A percentile compares a stretch with the other conserved stretches of the same genome.
These are phyloP conservation scores for Cutaneotrichosporon sp. DNA, from an alignment of 1,284 basidiomycete species.

Conservation along the genomic window DNA sequence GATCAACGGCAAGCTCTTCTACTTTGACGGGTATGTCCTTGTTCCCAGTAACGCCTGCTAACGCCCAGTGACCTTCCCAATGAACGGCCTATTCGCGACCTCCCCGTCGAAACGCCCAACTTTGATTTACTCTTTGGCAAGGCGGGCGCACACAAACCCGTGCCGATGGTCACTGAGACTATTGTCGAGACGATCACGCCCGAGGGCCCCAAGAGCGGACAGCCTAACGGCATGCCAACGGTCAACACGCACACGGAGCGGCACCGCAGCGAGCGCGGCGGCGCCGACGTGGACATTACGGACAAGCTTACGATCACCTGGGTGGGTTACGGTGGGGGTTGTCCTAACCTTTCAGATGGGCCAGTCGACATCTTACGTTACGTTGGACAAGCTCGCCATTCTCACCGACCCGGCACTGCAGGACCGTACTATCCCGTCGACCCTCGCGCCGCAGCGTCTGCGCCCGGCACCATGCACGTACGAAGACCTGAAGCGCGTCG, in stretches of 20 bases:
- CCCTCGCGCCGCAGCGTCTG: slow-evolving; percentile 47
- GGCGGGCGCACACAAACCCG: not conserved
- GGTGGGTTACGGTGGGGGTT: slow-evolving; percentile 20
- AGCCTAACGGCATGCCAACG: slow-evolving; percentile 3
- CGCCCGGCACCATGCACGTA: slow-evolving; percentile 48
- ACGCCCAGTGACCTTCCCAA: slow-evolving; percentile 26
- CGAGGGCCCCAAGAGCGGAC: not conserved
- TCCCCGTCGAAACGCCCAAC: slow-evolving; percentile 41
- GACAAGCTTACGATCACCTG: slow-evolving; percentile 43
- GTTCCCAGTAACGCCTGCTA: too few relatives aligned
- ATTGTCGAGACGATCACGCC: not conserved
- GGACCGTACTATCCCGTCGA: slow-evolving; percentile 46
- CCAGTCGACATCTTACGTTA: slow-evolving; percentile 50
- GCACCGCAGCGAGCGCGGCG: slow-evolving; percentile 17
- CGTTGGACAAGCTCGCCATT: slow-evolving; percentile 50
- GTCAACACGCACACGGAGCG: slow-evolving; percentile 1
- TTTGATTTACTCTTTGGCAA: slow-evolving; percentile 38
- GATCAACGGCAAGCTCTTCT: slow-evolving; percentile 42
- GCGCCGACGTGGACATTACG: slow-evolving; percentile 35
- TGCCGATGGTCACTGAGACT: slow-evolving; percentile 3
- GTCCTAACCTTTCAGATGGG: slow-evolving; percentile 35
- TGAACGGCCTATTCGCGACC: slow-evolving; percentile 35
- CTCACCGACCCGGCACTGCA: slow-evolving; percentile 53
- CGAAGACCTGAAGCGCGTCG: slow-evolving; percentile 47
- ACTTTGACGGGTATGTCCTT: slow-evolving; percentile 32